Evolutionary conservation across 805 yeast species (phyloP).

Genomic region (Teunomyces pallodes): DNA sequence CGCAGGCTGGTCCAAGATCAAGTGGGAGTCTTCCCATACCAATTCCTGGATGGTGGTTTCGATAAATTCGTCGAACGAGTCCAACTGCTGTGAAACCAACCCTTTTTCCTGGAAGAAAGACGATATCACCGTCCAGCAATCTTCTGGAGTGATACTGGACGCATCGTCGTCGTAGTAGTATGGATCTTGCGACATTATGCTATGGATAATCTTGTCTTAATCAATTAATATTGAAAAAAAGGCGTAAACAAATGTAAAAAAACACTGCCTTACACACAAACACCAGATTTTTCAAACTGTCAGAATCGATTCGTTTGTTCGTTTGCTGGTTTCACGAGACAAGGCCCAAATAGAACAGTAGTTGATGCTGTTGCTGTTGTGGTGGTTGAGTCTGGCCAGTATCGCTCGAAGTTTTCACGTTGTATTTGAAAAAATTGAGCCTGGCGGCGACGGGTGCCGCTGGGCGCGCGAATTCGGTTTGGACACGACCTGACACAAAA

Average conservation of each 20-base stretch:
- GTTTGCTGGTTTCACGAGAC: too few species aligned
- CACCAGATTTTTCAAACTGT: too few species aligned
- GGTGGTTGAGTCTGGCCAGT: neutral
- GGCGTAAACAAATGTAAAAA: neutral
- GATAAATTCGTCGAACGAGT: constrained; percentile 96
- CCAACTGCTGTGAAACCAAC: constrained; percentile 95
- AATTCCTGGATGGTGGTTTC: constrained; percentile 95
- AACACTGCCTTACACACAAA: neutral
- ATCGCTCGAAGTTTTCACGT: neutral
- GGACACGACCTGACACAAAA: constrained; percentile 3
- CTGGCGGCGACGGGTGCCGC: too few species aligned
- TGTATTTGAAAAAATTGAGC: neutral
- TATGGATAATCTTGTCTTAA: constrained; percentile 3
- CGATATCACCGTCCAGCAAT: constrained; percentile 98
- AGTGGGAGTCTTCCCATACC: constrained; percentile 91
- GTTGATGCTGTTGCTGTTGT: neutral
- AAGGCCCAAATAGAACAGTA: too few species aligned
- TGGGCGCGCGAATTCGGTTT: neutral
- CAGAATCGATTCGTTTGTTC: too few species aligned
- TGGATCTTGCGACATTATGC: constrained; percentile 45
- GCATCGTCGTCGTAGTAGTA: constrained; percentile 72
- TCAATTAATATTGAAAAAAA: neutral
- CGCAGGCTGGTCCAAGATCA: constrained; percentile 96
- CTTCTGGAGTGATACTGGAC: constrained; percentile 82
- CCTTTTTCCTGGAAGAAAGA: constrained; percentile 96